These are phyloP conservation scores for Cucumis hystrix DNA, from an alignment of 306 rosid species.

Conservation along the genomic window DNA sequence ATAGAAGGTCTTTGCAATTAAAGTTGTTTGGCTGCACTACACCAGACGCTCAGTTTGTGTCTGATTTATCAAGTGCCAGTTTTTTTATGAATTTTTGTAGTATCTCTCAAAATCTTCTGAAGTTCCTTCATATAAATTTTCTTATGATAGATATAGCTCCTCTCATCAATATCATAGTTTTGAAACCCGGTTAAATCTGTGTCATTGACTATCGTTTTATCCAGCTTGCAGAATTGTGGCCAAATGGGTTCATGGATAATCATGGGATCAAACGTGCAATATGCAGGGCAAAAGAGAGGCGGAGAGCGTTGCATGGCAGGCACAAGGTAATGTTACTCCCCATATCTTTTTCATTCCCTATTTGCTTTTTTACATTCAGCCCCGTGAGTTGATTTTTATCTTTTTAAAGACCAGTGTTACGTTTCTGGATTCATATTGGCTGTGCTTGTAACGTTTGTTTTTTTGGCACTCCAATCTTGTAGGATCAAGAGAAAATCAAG, in stretches of 20 bases:
- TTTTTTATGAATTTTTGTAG: not conserved
- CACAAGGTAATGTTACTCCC: constrained; percentile 40
- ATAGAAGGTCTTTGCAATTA: not conserved
- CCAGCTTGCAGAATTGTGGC: constrained; percentile 95
- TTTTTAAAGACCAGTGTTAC: not conserved
- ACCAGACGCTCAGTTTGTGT: not conserved
- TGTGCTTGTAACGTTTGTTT: not conserved
- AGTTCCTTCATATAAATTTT: not conserved
- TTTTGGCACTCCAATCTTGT: constrained; percentile 5
- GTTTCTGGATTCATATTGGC: not conserved
- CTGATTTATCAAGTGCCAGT: not conserved
- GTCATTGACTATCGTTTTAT: constrained; percentile 2
- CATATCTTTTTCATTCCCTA: not conserved
- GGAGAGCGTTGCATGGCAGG: constrained; percentile 39
- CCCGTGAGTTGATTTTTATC: not conserved
- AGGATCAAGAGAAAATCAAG: constrained; percentile 73
- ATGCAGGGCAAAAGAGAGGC: constrained; percentile 87
- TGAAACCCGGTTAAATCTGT: not conserved
- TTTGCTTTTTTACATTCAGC: not conserved
- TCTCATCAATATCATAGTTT: not conserved
- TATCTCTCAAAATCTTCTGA: not conserved
- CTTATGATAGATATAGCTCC: not conserved
- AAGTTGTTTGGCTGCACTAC: not conserved
- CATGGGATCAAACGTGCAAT: constrained; percentile 94
- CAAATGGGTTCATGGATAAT: constrained; percentile 90